A percentile compares a stretch with the other conserved stretches of the same genome.
Conservation (phyloP, 495 filamentous ascomycete species). For the Daldinia concentrica region DNA sequence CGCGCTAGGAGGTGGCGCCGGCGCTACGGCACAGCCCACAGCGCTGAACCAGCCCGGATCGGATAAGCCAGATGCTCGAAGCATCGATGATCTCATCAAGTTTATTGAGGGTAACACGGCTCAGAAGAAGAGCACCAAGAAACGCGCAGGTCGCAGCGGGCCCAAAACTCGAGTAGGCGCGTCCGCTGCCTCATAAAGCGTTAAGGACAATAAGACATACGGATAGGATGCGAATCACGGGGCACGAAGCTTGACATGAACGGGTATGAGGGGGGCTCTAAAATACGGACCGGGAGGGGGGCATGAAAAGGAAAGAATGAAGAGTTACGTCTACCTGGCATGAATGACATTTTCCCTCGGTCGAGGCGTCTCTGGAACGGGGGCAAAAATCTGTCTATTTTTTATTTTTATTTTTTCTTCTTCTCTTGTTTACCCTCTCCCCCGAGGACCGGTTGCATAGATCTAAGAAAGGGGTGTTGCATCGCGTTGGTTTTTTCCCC, state of each 20-base stretch:
- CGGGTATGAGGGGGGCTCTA: constrained; percentile 3
- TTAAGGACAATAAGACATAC: neutral
- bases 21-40: constrained; percentile 36
- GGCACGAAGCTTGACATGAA: constrained; percentile 9
- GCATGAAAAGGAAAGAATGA: constrained; percentile 13
- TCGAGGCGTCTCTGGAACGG: constrained; percentile 18
- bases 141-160: constrained; percentile 72
- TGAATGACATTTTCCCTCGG: constrained; percentile 11
- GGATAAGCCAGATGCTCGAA: constrained; percentile 70
- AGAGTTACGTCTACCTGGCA: constrained; percentile 7
- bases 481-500: constrained; percentile 17
- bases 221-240: constrained; percentile 14
- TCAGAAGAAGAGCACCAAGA: constrained; percentile 71
- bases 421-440: neutral
- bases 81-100: constrained; percentile 84
- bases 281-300: constrained; percentile 5
- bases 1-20: constrained; percentile 51
- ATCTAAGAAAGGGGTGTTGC: constrained; percentile 20
- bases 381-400: constrained; percentile 17
- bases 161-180: constrained; percentile 72
- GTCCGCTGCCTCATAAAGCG: constrained; percentile 10
- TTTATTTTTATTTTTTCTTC: neutral
- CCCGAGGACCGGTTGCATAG: constrained; percentile 20
- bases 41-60: constrained; percentile 33
- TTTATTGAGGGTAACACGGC: constrained; percentile 82